Conservation (phyloP, 106 monocot species). For the Dendrobium chrysotoxum region DNA sequence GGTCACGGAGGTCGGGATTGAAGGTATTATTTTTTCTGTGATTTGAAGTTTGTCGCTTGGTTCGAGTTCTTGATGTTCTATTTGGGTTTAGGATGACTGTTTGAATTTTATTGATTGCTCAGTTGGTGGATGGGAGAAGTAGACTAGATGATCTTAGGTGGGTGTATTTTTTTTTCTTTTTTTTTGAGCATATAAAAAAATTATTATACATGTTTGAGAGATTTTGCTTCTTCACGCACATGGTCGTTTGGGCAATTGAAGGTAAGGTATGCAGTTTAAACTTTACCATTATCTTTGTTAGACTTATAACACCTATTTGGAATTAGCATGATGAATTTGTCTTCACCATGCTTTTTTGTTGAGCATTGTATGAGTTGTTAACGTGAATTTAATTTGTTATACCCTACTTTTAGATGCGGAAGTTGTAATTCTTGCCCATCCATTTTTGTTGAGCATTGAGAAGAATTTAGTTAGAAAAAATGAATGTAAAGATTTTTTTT, state of each 20-base stretch:
- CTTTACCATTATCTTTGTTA: background rate
- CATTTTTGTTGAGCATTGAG: background rate
- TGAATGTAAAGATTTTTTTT: too few relatives aligned
- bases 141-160: background rate
- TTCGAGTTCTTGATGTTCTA: background rate
- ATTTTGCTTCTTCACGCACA: too few relatives aligned
- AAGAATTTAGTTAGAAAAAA: too few relatives aligned
- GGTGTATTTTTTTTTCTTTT: too few relatives aligned
- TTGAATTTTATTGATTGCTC: background rate
- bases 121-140: background rate
- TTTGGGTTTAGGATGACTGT: background rate
- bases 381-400: background rate
- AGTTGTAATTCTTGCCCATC: background rate
- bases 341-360: background rate
- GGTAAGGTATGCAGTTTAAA: background rate
- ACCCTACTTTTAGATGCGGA: background rate
- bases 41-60: background rate
- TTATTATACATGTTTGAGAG: too few relatives aligned
- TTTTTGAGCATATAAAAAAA: background rate
- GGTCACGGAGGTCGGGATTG: slow-evolving; percentile 8
- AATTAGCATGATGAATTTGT: background rate
- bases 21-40: slow-evolving; percentile 14
- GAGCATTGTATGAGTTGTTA: background rate
- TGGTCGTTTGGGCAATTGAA: too few relatives aligned
- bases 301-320: background rate